These are phyloP conservation scores for Chrysosphaeria jannelii DNA, from an alignment of 2,329 filamentous ascomycete species.

Conservation along the genomic window DNA sequence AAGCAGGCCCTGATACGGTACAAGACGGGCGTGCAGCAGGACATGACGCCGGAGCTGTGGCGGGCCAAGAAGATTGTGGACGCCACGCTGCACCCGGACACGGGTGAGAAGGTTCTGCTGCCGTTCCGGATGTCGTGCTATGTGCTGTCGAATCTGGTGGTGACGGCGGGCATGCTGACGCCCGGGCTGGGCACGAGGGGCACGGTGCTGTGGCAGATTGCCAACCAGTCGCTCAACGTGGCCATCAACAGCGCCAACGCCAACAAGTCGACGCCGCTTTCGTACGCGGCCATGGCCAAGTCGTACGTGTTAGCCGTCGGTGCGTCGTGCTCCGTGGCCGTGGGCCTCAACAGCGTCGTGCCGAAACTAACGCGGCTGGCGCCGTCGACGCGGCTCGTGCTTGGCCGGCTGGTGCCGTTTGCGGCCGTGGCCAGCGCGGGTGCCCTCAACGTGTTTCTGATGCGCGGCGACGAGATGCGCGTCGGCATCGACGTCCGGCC, in stretches of 20 bases:
- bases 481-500: constrained; percentile 82
- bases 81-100: constrained; percentile 87
- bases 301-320: constrained; percentile 81
- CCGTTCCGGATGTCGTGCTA: constrained; percentile 97
- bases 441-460: constrained; percentile 83
- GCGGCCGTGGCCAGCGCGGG: constrained; percentile 80
- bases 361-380: constrained; percentile 52
- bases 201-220: constrained; percentile 77
- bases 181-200: constrained; percentile 31
- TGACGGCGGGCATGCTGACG: constrained; percentile 45
- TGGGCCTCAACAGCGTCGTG: constrained; percentile 73
- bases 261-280: constrained; percentile 84
- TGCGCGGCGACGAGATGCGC: constrained; percentile 88
- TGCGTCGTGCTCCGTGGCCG: constrained; percentile 75
- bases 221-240: constrained; percentile 93
- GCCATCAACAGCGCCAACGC: constrained; percentile 94
- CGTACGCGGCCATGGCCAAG: constrained; percentile 49
- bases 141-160: constrained; percentile 73
- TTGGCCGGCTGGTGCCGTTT: constrained; percentile 78
- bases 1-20: constrained; percentile 59
- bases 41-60: constrained; percentile 84
- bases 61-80: constrained; percentile 90
- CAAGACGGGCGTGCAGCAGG: constrained; percentile 49
- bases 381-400: constrained; percentile 42
- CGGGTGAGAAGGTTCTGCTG: constrained; percentile 67